Percentiles rank a stretch among this genome's conserved stretches.
Evolutionary conservation across 1,139 yeast genomes (phyloP).

Genomic region (Diutina rugosa): DNA sequence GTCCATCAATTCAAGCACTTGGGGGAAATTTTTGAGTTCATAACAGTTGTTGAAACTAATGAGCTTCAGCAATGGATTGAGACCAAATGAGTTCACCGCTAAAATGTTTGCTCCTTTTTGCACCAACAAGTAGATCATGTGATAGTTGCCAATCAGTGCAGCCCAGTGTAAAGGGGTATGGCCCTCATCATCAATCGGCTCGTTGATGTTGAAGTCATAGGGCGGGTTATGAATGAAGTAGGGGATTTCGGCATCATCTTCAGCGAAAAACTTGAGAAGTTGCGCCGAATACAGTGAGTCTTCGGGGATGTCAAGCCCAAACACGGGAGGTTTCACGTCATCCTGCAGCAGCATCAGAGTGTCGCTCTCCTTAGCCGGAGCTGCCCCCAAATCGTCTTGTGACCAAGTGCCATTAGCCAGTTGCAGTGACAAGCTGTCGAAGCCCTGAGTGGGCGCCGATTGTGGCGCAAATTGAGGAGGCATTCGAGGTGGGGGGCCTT

Average conservation of each 20-base stretch:
- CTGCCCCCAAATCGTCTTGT: slow-evolving; percentile 19
- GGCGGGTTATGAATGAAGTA: slow-evolving; percentile 65
- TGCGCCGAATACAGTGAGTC: slow-evolving; percentile 39
- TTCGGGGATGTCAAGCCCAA: slow-evolving; percentile 7
- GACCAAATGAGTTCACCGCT: slow-evolving; percentile 62
- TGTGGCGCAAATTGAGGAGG: background rate
- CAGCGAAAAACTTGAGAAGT: slow-evolving; percentile 49
- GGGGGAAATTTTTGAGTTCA: slow-evolving; percentile 64
- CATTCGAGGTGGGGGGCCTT: background rate
- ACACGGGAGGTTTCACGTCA: slow-evolving; percentile 4
- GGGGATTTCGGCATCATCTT: slow-evolving; percentile 66
- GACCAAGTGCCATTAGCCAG: slow-evolving; percentile 19
- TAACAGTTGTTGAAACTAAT: slow-evolving; percentile 80
- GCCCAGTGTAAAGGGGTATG: slow-evolving; percentile 98
- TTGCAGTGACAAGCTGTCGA: background rate
- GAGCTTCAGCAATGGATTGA: slow-evolving; percentile 75
- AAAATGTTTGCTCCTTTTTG: slow-evolving; percentile 68
- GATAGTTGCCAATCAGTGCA: slow-evolving; percentile 75
- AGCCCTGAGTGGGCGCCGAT: background rate
- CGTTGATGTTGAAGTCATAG: slow-evolving; percentile 68
- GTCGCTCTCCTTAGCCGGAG: slow-evolving; percentile 5
- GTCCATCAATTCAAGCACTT: slow-evolving; percentile 56
- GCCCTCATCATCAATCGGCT: slow-evolving; percentile 87
- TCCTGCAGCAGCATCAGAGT: slow-evolving; percentile 5
- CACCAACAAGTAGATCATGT: slow-evolving; percentile 56